Conservation (phyloP, 1,139 yeast genomes). For the Geotrichum reessii region DNA sequence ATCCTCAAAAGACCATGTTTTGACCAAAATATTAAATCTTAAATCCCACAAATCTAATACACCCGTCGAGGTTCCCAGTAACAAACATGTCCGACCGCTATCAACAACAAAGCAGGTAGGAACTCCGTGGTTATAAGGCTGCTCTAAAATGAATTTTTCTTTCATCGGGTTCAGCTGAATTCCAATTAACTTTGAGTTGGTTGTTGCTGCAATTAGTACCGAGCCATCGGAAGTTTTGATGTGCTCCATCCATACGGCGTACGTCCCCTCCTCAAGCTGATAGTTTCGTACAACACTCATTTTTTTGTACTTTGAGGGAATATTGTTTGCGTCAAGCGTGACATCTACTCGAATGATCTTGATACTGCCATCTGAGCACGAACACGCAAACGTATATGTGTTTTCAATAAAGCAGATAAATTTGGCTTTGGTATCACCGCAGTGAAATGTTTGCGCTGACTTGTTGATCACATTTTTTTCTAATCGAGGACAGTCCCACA, state of each 20-base stretch:
- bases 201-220: conserved; percentile 45
- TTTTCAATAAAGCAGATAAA: conserved; percentile 47
- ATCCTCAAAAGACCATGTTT: conserved; percentile 53
- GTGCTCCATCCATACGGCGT: conserved; percentile 44
- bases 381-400: conserved; percentile 61
- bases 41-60: conserved; percentile 75
- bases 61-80: conserved; percentile 73
- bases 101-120: conserved; percentile 59
- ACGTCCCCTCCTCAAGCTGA: conserved; percentile 39
- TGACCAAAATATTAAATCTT: conserved; percentile 56
- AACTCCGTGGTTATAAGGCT: conserved; percentile 61
- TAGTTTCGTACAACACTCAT: conserved; percentile 45
- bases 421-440: conserved; percentile 30
- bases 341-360: conserved; percentile 55
- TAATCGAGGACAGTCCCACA: conserved; percentile 72
- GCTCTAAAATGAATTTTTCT: conserved; percentile 42
- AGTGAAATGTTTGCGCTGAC: conserved; percentile 41
- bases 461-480: conserved; percentile 60
- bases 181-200: conserved; percentile 48
- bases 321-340: conserved; percentile 33
- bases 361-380: conserved; percentile 60
- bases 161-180: conserved; percentile 60
- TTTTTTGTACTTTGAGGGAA: conserved; percentile 33
- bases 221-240: conserved; percentile 31
- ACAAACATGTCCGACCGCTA: conserved; percentile 50